Evolutionary conservation across 2,329 filamentous ascomycete genomes (phyloP), one percentile per base, ranked within the genome.

Genomic region (Fusarium goolgardi): DNA sequence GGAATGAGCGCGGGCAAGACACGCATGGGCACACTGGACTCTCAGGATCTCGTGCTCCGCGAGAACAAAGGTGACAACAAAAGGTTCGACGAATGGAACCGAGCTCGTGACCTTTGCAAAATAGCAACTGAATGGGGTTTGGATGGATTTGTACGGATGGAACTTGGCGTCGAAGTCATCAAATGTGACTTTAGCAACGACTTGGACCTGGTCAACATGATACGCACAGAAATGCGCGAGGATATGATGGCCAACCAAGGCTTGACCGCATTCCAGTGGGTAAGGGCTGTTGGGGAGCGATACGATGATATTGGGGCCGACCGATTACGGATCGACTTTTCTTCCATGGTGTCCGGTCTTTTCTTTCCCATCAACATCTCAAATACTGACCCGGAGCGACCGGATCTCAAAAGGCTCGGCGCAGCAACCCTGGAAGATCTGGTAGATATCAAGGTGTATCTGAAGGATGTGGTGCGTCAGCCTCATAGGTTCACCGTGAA

Each of bases 161-260:
- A 93, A 72, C 83, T 84, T 20, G 90, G 90, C 0, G 92, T 92
- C 67, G 90, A 93, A 75, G 82, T 91, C 54, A 90, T 92, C 50
- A 80, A 90, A 21, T 93, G 90, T 74, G 80, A 89, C 54, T 92
- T 93, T 45, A 67, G 70, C 12, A 67, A 78, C 4, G 81, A 81
- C 1, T 64, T 86, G 13, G 74, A 79, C 20, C 71, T 79, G 21
- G 61, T 82, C 2, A 75, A 75, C 6, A 73, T 76, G 25, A 68
- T 73, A 29, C 76, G 74, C n/a, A 73, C 67, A 39, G 60, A 70
- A 45, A n/a, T 71, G 32, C 32, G 37, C 4, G 45, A 70, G 2
- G 61, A 70, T 5, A 66, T 63, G 13, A 57, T 73, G 32, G 62
- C 72, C 23, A 43, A 58, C 1, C 43, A 58, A 20, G 49, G 50